phyloP scores from a whole-genome alignment of 1,139 yeast species.

The Meyerozyma guilliermondii region DNA sequence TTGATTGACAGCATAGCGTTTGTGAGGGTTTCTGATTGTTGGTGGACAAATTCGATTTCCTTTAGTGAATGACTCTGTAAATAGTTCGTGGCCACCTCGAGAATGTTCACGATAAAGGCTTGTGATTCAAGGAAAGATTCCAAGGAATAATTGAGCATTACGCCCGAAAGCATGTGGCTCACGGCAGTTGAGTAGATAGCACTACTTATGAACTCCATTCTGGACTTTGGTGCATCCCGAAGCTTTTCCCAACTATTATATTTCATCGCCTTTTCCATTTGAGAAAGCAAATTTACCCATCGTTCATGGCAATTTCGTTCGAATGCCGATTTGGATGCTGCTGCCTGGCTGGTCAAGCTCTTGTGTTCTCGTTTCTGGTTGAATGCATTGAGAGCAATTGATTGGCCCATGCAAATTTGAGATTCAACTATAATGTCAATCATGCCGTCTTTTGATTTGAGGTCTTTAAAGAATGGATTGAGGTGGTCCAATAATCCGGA shows the following conservation, averaged over 20 bases:
- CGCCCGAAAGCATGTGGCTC: conserved; percentile 11
- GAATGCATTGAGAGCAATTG: conserved; percentile 13
- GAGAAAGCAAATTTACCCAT: background rate
- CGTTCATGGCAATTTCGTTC: conserved; percentile 1
- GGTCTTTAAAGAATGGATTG: background rate
- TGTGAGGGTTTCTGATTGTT: background rate
- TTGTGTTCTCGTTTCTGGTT: conserved; percentile 3
- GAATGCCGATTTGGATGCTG: background rate
- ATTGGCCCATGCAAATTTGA: conserved; percentile 16
- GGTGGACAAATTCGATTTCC: conserved; percentile 4
- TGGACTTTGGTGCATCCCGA: background rate
- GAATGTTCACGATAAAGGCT: conserved; percentile 6
- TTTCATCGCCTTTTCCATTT: background rate
- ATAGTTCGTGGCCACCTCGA: conserved; percentile 2
- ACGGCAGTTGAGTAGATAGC: background rate
- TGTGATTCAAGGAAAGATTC: conserved; percentile 16
- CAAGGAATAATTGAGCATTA: conserved; percentile 18
- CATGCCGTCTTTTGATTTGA: background rate
- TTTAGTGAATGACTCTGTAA: background rate
- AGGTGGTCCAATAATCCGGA: background rate
- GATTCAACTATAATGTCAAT: background rate
- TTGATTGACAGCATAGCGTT: conserved; percentile 9
- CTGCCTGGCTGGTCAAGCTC: background rate
- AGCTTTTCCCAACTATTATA: background rate
- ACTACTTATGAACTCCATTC: background rate